Conservation (phyloP, 371 early-diverging fungal species). For the Mortierella sp. region DNA sequence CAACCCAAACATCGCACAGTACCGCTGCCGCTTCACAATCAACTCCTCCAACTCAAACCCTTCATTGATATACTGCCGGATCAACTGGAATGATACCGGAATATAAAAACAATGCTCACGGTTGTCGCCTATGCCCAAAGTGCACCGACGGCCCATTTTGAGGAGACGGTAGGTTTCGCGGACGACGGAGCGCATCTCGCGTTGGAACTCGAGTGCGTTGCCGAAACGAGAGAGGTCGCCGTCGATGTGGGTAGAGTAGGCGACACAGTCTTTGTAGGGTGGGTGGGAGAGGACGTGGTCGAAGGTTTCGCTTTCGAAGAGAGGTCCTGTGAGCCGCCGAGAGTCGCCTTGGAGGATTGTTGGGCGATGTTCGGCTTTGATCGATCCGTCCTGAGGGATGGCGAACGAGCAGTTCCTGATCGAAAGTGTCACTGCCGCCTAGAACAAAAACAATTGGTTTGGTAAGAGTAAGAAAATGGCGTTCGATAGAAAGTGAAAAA, state of each 20-base stretch:
- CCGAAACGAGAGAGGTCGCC: conserved; percentile 84
- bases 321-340: conserved; percentile 69
- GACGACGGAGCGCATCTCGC: conserved; percentile 82
- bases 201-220: conserved; percentile 80
- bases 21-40: conserved; percentile 92
- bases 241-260: conserved; percentile 69
- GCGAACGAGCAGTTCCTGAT: conserved; percentile 90
- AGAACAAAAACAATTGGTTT: neutral
- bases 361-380: conserved; percentile 86
- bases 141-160: conserved; percentile 79
- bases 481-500: neutral
- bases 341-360: conserved; percentile 87
- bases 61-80: conserved; percentile 82
- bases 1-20: conserved; percentile 90
- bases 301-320: conserved; percentile 76
- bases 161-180: conserved; percentile 81
- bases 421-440: conserved; percentile 87
- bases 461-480: neutral
- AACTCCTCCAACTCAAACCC: conserved; percentile 93
- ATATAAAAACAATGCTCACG: conserved; percentile 90
- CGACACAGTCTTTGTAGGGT: conserved; percentile 94
- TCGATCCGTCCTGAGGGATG: conserved; percentile 70
- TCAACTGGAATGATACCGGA: conserved; percentile 87
- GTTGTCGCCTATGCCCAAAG: conserved; percentile 95
- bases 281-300: conserved; percentile 94